A percentile compares a stretch with the other conserved stretches of the same genome.
Conservation (phyloP, 768 basidiomycete species). For the Roridomyces roridus region DNA sequence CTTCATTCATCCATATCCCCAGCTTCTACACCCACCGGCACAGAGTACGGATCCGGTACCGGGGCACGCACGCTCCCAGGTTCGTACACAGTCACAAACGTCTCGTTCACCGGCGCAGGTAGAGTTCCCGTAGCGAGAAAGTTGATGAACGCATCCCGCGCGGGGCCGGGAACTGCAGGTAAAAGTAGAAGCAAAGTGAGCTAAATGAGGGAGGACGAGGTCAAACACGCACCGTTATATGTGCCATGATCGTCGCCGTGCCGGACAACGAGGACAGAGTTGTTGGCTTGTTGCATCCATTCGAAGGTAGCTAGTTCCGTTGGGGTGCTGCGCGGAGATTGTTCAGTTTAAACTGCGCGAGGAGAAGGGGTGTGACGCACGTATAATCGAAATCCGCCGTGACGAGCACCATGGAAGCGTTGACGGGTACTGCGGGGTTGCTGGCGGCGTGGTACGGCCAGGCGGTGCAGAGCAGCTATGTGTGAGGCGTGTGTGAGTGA, state of each 20-base stretch:
- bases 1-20: conserved; percentile 4
- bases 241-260: conserved; percentile 33
- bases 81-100: conserved; percentile 9
- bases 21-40: conserved; percentile 1
- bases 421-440: conserved; percentile 4
- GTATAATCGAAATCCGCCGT: conserved; percentile 18
- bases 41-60: conserved; percentile 9
- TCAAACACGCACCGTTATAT: conserved; percentile 1
- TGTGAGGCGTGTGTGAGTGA: not conserved
- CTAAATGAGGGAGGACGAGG: not conserved
- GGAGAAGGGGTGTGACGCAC: conserved; percentile 1
- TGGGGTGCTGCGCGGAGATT: conserved; percentile 2
- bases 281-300: not conserved
- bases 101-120: conserved; percentile 2
- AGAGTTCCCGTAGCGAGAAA: conserved; percentile 11
- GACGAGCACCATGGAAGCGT: conserved; percentile 10
- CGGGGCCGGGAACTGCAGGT: conserved; percentile 5
- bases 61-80: conserved; percentile 1
- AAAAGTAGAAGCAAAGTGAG: not conserved
- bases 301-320: conserved; percentile 6
- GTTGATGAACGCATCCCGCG: conserved; percentile 4
- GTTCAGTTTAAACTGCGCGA: not conserved
- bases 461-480: conserved; percentile 5
- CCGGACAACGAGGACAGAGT: conserved; percentile 14
- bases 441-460: conserved; percentile 10